Percentiles rank a stretch among this genome's conserved stretches.
Conservation (phyloP, 805 yeast species). For the Metschnikowia peoriensis region DNA sequence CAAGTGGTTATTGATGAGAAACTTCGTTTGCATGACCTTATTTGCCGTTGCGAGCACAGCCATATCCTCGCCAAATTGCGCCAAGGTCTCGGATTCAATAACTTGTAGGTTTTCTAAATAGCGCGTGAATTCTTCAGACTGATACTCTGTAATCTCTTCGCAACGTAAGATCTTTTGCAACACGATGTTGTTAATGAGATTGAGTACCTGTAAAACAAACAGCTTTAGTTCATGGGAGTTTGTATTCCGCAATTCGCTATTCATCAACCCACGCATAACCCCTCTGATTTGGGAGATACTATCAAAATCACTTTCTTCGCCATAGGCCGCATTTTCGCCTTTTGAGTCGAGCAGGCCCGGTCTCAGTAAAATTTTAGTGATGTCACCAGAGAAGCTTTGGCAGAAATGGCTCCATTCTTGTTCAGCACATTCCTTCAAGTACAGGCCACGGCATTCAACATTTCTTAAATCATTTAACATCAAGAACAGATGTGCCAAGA, state of each 20-base stretch:
- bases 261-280: conserved; percentile 16
- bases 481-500: conserved; percentile 30
- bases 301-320: conserved; percentile 13
- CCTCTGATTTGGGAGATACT: conserved; percentile 19
- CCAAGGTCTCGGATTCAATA: conserved; percentile 8
- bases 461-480: conserved; percentile 35
- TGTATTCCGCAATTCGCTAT: conserved; percentile 24
- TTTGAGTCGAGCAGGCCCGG: conserved; percentile 16
- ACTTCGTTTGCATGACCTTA: conserved; percentile 29
- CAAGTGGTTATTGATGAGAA: conserved; percentile 39
- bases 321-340: conserved; percentile 11
- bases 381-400: conserved; percentile 19
- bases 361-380: conserved; percentile 16
- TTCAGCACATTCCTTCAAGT: conserved; percentile 18
- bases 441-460: conserved; percentile 16
- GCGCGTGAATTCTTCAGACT: conserved; percentile 29
- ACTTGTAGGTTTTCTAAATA: conserved; percentile 20
- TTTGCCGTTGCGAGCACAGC: conserved; percentile 12
- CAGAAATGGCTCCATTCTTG: conserved; percentile 23
- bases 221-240: conserved; percentile 28
- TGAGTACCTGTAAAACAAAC: conserved; percentile 25
- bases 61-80: conserved; percentile 10
- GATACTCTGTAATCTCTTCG: conserved; percentile 36
- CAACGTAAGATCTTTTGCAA: conserved; percentile 24
- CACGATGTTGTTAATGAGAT: conserved; percentile 30